Evolutionary conservation across 805 yeast species (phyloP), one percentile per base, ranked within the genome.

Genomic region (Metschnikowia cerradonensis): DNA sequence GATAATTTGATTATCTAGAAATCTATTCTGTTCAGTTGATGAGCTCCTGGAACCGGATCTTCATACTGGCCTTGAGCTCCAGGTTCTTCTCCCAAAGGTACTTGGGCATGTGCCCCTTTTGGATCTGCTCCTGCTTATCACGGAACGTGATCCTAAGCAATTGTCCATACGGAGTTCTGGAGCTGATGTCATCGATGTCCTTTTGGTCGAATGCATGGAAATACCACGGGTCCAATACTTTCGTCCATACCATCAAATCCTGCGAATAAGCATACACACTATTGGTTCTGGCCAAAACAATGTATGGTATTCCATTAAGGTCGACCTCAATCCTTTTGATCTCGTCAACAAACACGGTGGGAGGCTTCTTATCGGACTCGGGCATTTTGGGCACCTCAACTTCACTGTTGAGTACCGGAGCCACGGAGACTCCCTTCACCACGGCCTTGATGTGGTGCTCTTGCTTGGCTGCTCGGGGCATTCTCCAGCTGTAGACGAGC

Each of bases 401-500:
- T 31, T 61, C 60, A 23, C 53, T 52, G 60, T 81, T 80, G 49
- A 83, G 58, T 2, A 82, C 67, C 0, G 84, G 76, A 0, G 88
- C 80, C 23, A 84, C 53, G 1, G 86, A 78, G 1, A 81, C 68
- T 1, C 75, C 76, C 32, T 63, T 63, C 34, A 79, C 52, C 0
- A 78, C 47, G 2, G 66, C 68, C 31, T 61, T 60, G 26, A 73
- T 51, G 10, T 45, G 43, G 14, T 53, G 60, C 5, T 56, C 53
- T 6, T 53, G 55, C 2, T 40, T 19, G 1, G 48, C 30, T 6
- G 36, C 40, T 1, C 7, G 6, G 1, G 64, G 60, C n/a, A 83
- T 52, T 53, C 78, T 67, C 84, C 84, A 84, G 1, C 73, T 65
- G 60, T 75, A 76, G 1, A 82, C 47, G 41, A 78, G 61, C 3